Percentiles rank a stretch among this genome's conserved stretches.
Conservation (phyloP, 805 yeast species). For the Candida patagonica region DNA sequence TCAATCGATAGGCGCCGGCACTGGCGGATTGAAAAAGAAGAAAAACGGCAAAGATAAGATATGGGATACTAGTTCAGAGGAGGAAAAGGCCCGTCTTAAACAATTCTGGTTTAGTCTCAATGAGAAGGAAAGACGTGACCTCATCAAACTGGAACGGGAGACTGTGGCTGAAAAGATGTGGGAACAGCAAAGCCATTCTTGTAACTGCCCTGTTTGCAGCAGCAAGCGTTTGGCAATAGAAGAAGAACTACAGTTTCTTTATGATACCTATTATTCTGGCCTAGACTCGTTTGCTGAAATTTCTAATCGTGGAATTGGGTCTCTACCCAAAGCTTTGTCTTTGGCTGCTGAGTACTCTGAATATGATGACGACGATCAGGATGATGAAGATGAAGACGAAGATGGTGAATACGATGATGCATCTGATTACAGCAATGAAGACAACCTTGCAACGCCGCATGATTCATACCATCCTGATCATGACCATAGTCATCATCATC, state of each 20-base stretch:
- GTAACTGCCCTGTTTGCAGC: slow-evolving; percentile 74
- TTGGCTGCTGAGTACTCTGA: neutral
- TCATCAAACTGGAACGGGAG: slow-evolving; percentile 58
- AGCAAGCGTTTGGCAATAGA: slow-evolving; percentile 62
- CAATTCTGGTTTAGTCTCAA: slow-evolving; percentile 59
- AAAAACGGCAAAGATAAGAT: slow-evolving; percentile 22
- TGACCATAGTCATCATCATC: slow-evolving; percentile 7
- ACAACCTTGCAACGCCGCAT: slow-evolving; percentile 4
- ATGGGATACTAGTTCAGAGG: slow-evolving; percentile 37
- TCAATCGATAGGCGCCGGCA: slow-evolving; percentile 1
- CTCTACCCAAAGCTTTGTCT: neutral
- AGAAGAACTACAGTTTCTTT: slow-evolving; percentile 64
- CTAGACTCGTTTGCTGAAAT: slow-evolving; percentile 18
- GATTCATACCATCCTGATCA: slow-evolving; percentile 9
- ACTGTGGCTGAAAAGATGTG: slow-evolving; percentile 58
- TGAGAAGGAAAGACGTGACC: slow-evolving; percentile 48
- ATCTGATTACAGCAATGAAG: slow-evolving; percentile 5
- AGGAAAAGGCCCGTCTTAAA: slow-evolving; percentile 44
- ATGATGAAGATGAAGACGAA: slow-evolving; percentile 6
- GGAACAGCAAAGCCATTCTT: slow-evolving; percentile 46
- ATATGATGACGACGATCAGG: slow-evolving; percentile 6
- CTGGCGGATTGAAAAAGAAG: slow-evolving; percentile 4
- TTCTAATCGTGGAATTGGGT: neutral
- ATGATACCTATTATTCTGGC: slow-evolving; percentile 55
- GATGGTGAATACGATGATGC: slow-evolving; percentile 4